Evolutionary conservation across 495 filamentous ascomycete species (phyloP), one percentile per base, ranked within the genome.

Genomic region (Aspergillus mulundensis): DNA sequence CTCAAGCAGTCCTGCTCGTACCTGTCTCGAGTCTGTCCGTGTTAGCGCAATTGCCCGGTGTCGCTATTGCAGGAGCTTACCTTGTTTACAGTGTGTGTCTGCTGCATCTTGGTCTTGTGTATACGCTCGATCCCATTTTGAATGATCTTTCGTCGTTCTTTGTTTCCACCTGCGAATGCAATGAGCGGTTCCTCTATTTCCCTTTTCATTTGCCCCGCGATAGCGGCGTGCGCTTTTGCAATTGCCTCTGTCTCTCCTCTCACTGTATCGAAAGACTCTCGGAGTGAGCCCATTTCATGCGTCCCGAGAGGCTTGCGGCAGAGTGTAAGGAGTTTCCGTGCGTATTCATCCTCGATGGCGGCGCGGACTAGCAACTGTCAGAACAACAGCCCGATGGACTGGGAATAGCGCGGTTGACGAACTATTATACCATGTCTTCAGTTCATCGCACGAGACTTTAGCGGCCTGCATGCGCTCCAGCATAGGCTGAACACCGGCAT

Each of bases 1-100:
- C 94, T 93, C 16, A 99, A 78, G 64, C 91, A 97, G 53, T 99
- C 95, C 69, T 97, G 92, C 69, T 99, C 95, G 61, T 91, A 99
- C 24, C 86, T 83, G 75, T 99, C 95, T 23, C 94, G 82, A 21
- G 91, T 87, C 90, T 93, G 59, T 11, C 11, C 19, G 23, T 20
- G 11, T 50, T 39, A 50, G 48, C 14, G 12, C 20, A 39, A 2
- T 10, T 23, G 47, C 5, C 20, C 1, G 5, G 14, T 11, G 15
- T 15, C 7, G 14, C 1, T 2, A 40, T 24, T 24, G 19, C 19
- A 20, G 16, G 16, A 7, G 53, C 59, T 54, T 53, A 90, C 89
- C 82, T 97, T 97, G 75, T 97, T 97, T 24, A 96, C 92, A 34
- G 81, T 67, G 43, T 88, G 81, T 3, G 93, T 97, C 66, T 99